Percentiles rank a stretch among this genome's conserved stretches.
Conservation (phyloP, 2,329 filamentous ascomycete genomes). For the Pseudogymnoascus sp. region DNA sequence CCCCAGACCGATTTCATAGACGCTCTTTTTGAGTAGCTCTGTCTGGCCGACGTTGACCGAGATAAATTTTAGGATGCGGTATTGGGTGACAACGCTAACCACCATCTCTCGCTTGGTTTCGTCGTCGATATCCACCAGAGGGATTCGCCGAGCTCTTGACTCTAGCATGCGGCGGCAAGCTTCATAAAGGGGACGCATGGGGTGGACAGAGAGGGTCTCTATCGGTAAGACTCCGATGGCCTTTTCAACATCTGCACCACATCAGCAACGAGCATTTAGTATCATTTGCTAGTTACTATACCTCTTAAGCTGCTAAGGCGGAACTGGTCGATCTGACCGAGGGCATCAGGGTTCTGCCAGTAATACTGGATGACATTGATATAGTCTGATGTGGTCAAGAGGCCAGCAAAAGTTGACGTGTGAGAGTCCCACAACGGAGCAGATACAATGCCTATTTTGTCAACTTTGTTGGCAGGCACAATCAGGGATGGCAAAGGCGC, state of each 20-base stretch:
- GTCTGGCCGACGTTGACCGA: conserved; percentile 86
- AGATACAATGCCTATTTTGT: conserved; percentile 76
- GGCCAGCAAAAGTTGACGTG: conserved; percentile 83
- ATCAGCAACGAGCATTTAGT: conserved; percentile 12
- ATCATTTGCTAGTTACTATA: conserved; percentile 34
- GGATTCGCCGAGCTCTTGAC: conserved; percentile 87
- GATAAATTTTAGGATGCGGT: conserved; percentile 97
- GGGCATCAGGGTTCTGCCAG: conserved; percentile 88
- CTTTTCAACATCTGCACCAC: conserved; percentile 74
- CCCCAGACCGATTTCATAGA: conserved; percentile 77
- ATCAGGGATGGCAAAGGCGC: conserved; percentile 16
- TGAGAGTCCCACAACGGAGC: conserved; percentile 95
- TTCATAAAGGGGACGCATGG: conserved; percentile 84
- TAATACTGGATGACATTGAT: conserved; percentile 99
- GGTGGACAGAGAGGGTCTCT: conserved; percentile 93
- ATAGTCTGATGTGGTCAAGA: conserved; percentile 93
- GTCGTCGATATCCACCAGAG: conserved; percentile 85
- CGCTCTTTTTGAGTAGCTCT: conserved; percentile 76
- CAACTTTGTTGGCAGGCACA: conserved; percentile 11
- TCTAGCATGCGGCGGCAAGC: conserved; percentile 91
- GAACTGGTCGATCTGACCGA: conserved; percentile 88
- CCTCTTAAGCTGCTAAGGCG: conserved; percentile 84
- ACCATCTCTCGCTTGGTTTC: conserved; percentile 90
- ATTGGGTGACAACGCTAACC: conserved; percentile 94
- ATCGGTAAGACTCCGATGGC: conserved; percentile 85